Evolutionary conservation across 768 basidiomycete species (phyloP).

Genomic region (Rhizopogon rudus): DNA sequence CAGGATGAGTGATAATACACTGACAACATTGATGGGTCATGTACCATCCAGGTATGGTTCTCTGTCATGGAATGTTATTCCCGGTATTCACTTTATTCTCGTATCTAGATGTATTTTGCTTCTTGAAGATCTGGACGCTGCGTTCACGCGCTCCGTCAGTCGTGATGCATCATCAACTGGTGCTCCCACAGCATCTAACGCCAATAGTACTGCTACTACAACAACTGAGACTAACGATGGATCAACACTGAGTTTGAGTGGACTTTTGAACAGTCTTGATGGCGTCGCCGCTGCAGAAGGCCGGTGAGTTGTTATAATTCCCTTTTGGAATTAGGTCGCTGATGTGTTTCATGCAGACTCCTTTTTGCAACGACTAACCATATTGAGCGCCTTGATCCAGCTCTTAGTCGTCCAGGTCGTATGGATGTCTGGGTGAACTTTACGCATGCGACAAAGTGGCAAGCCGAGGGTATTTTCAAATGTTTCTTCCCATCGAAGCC

Average conservation of each 20-base stretch:
- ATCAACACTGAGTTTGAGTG: conserved; percentile 81
- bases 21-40: conserved; percentile 83
- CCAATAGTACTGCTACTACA: conserved; percentile 35
- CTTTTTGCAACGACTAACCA: conserved; percentile 94
- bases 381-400: conserved; percentile 88
- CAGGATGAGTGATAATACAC: conserved; percentile 88
- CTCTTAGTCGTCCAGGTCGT: conserved; percentile 81
- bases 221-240: conserved; percentile 58
- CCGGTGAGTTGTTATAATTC: conserved; percentile 46
- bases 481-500: conserved; percentile 81
- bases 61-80: conserved; percentile 1
- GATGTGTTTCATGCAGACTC: conserved; percentile 61
- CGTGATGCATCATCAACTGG: conserved; percentile 81
- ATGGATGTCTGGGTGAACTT: conserved; percentile 95
- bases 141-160: conserved; percentile 82
- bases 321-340: conserved; percentile 58
- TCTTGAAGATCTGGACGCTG: conserved; percentile 91
- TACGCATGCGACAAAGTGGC: conserved; percentile 87
- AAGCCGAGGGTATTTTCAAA: conserved; percentile 90
- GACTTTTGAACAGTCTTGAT: conserved; percentile 80
- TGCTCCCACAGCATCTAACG: conserved; percentile 44
- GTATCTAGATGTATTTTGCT: conserved; percentile 76
- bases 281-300: conserved; percentile 84
- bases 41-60: conserved; percentile 69
- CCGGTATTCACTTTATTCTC: conserved; percentile 10